Conservation (phyloP, 768 basidiomycete species). For the Phaffia tasmanica region DNA sequence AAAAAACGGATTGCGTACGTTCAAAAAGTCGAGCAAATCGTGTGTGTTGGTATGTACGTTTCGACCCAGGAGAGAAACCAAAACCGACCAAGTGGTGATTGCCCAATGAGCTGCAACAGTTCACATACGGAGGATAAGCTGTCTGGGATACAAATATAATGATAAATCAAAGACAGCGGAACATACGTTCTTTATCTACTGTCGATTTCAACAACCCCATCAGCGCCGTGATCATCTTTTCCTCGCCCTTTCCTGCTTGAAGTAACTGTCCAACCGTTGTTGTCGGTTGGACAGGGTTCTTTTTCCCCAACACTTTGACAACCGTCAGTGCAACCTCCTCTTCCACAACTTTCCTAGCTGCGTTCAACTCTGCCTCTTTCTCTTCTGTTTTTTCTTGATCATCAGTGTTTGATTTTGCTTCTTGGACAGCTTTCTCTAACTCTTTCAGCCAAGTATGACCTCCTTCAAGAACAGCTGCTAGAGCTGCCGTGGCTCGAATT, state of each 20-base stretch:
- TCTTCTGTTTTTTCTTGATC: background rate
- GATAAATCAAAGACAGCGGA: background rate
- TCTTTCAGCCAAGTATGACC: slow-evolving; percentile 11
- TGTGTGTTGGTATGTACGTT: slow-evolving; percentile 20
- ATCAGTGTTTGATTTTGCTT: background rate
- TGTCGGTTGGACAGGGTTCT: background rate
- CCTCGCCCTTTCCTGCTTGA: slow-evolving; percentile 6
- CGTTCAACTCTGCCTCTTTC: background rate
- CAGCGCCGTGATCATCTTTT: slow-evolving; percentile 8
- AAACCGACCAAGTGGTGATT: slow-evolving; percentile 16
- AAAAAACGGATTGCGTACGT: slow-evolving; percentile 2
- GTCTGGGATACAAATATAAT: background rate
- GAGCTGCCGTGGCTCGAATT: slow-evolving; percentile 2
- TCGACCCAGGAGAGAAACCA: slow-evolving; percentile 19
- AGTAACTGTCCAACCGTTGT: background rate
- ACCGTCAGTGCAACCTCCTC: slow-evolving; percentile 21
- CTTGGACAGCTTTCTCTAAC: slow-evolving; percentile 3
- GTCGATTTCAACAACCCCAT: slow-evolving; percentile 2
- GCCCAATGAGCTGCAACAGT: slow-evolving; percentile 12
- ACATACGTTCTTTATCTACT: slow-evolving; percentile 12
- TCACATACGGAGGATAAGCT: background rate
- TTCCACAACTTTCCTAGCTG: slow-evolving; percentile 19
- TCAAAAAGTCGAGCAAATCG: slow-evolving; percentile 25
- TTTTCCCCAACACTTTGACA: slow-evolving; percentile 16
- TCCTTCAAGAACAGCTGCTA: slow-evolving; percentile 12